phyloP scores from a whole-genome alignment of 1,284 basidiomycete genomes.

The Schizophyllum amplum region DNA sequence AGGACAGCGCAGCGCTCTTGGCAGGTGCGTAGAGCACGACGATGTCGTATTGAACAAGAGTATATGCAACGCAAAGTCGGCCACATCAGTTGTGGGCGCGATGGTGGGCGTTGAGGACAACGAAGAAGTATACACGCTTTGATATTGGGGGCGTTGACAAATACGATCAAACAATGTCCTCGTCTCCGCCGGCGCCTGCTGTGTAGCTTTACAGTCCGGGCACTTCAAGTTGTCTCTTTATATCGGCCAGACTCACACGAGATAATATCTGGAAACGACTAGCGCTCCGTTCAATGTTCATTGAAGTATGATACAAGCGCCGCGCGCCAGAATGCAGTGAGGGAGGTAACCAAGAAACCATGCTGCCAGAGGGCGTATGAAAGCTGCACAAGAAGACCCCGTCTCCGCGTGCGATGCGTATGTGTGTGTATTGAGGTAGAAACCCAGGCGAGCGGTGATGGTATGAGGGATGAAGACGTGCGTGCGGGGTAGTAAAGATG shows the following conservation, averaged over 20 bases:
- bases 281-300: background rate
- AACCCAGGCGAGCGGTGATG: background rate
- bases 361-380: background rate
- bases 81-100: too few relatives aligned
- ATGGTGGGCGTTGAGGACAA: background rate
- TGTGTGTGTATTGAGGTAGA: background rate
- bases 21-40: too few relatives aligned
- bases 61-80: background rate
- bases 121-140: too few relatives aligned
- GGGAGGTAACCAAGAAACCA: background rate
- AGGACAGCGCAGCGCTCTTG: too few relatives aligned
- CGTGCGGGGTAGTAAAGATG: background rate
- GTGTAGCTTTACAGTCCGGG: too few relatives aligned
- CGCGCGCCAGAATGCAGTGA: background rate
- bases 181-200: too few relatives aligned
- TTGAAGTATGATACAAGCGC: background rate
- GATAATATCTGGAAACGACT: background rate
- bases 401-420: background rate
- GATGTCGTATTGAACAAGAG: too few relatives aligned
- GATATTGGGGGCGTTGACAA: too few relatives aligned
- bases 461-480: background rate
- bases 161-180: too few relatives aligned
- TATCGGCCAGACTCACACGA: background rate
- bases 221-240: background rate
- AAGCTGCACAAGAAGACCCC: too few relatives aligned